Conservation (phyloP, 352 stramenopile species). For the Porosira glacialis region DNA sequence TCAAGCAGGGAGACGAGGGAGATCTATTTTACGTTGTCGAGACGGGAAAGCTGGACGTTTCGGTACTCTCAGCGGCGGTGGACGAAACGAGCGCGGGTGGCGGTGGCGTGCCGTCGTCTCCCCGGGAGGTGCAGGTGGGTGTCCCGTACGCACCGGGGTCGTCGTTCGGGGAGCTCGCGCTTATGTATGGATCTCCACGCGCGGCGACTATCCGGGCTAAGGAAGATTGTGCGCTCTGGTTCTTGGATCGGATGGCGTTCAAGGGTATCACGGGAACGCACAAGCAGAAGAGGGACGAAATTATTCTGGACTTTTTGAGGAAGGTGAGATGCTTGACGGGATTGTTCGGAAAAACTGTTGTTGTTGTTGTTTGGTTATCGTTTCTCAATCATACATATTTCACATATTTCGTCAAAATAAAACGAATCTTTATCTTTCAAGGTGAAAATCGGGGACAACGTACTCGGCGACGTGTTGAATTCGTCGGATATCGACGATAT, state of each 20-base stretch:
- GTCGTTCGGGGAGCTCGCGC: constrained; percentile 92
- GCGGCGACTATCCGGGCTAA: constrained; percentile 88
- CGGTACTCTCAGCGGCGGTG: constrained; percentile 26
- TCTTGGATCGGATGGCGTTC: constrained; percentile 83
- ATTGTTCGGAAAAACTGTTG: too few species aligned
- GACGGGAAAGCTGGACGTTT: constrained; percentile 71
- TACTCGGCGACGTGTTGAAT: constrained; percentile 51
- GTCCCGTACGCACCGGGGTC: constrained; percentile 59
- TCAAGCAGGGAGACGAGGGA: constrained; percentile 76
- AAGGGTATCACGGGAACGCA: constrained; percentile 64
- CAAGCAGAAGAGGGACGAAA: constrained; percentile 56
- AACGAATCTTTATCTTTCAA: too few species aligned
- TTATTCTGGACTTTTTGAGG: constrained; percentile 52
- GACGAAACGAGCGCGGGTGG: constrained; percentile 9
- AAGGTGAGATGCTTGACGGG: too few species aligned
- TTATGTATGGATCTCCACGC: constrained; percentile 95
- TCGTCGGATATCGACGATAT: constrained; percentile 50
- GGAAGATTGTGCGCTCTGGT: constrained; percentile 86
- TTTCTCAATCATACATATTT: too few species aligned
- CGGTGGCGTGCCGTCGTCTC: neutral
- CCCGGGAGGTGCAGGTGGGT: constrained; percentile 43
- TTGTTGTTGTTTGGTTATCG: too few species aligned
- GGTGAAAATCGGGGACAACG: constrained; percentile 48
- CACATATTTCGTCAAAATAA: too few species aligned
- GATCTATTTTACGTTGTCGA: constrained; percentile 83